These are phyloP conservation scores for Cytospora schulzeri DNA, from an alignment of 2,329 filamentous ascomycete species.

Conservation along the genomic window DNA sequence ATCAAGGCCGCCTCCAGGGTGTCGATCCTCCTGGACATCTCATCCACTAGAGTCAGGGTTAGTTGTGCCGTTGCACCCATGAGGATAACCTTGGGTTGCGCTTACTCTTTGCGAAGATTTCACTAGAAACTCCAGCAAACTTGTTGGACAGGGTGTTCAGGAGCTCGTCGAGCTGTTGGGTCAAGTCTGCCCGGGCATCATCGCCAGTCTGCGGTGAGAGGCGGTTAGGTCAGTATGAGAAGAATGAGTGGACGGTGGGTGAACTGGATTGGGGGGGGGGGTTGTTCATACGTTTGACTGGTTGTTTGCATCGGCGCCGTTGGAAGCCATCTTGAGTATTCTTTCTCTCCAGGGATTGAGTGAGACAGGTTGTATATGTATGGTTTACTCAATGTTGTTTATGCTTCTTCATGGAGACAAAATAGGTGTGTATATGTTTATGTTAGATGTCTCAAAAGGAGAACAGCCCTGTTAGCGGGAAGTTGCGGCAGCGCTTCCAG, in stretches of 20 bases:
- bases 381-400: neutral
- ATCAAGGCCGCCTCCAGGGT: constrained; percentile 75
- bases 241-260: neutral
- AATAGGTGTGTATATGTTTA: neutral
- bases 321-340: constrained; percentile 27
- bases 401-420: neutral
- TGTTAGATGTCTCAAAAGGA: neutral
- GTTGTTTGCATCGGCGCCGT: constrained; percentile 22
- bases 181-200: constrained; percentile 64
- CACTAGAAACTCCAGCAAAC: constrained; percentile 80
- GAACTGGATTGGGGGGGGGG: too few relatives aligned
- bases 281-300: constrained; percentile 24
- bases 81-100: constrained; percentile 26
- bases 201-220: constrained; percentile 42
- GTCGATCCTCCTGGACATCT: constrained; percentile 86
- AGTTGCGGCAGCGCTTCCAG: neutral
- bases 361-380: neutral
- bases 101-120: constrained; percentile 87
- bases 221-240: neutral
- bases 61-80: neutral
- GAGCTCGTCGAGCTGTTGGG: constrained; percentile 81
- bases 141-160: constrained; percentile 83
- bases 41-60: constrained; percentile 70
- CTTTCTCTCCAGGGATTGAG: neutral
- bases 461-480: neutral